These are phyloP conservation scores for Leonotis leonurus DNA, from an alignment of 257 asterid species.

Conservation along the genomic window DNA sequence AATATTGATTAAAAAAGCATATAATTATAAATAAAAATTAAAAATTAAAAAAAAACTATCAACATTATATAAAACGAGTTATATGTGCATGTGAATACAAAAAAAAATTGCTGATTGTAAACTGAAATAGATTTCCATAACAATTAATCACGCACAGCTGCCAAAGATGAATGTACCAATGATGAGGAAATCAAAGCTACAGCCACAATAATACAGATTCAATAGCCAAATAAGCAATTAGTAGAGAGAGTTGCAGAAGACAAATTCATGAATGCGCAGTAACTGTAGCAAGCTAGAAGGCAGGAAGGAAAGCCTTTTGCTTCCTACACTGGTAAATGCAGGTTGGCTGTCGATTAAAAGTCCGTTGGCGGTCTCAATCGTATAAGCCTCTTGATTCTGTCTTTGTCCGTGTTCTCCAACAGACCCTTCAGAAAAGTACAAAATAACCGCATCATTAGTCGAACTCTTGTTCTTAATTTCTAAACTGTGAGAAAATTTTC, in stretches of 20 bases:
- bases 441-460: not conserved
- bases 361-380: slow-evolving; percentile 44
- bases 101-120: too few species aligned
- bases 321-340: not conserved
- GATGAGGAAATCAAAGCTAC: too few species aligned
- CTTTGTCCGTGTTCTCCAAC: slow-evolving; percentile 61
- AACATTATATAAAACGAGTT: too few species aligned
- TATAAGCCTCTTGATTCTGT: slow-evolving; percentile 48
- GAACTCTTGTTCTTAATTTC: not conserved
- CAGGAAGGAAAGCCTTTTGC: not conserved
- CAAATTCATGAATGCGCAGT: not conserved
- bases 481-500: not conserved
- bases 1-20: too few species aligned
- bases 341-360: slow-evolving; percentile 18
- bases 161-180: too few species aligned
- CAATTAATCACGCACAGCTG: too few species aligned
- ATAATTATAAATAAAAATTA: too few species aligned
- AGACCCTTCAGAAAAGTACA: slow-evolving; percentile 32
- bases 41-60: too few species aligned
- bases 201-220: not conserved
- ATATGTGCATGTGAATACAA: too few species aligned
- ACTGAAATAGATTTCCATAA: too few species aligned
- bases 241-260: too few species aligned
- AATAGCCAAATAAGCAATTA: not conserved
- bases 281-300: too few species aligned